Evolutionary conservation across 2,329 filamentous ascomycete species (phyloP), one percentile per base, ranked within the genome.

Genomic region (Neonectria sp.): DNA sequence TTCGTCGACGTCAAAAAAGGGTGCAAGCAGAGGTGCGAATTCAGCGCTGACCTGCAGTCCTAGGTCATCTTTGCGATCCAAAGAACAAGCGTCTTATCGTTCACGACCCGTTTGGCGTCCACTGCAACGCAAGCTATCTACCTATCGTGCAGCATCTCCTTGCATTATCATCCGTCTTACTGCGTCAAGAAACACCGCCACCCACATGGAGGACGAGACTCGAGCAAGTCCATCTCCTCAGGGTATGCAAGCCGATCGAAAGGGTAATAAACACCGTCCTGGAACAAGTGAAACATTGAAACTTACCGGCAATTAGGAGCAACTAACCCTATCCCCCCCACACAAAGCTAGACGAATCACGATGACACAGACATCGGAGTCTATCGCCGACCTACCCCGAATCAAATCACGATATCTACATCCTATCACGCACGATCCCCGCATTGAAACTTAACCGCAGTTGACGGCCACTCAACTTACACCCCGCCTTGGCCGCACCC

Each of bases 341-440:
- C 25, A n/a, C 6, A 29, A 53, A 35, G 29, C n/a, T 33, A 21
- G 31, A 35, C 59, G 51, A 49, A 53, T 55, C 51, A 45, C 17
- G 29, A 37, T 27, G 21, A 62, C 8, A 62, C 52, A 31, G 60
- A 55, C n/a, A n/a, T 62, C 60, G 52, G 60, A 62, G 60, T 62
- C 60, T 62, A 49, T 52, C 60, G 52, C 60, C 60, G 60, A 62
- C 37, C 29, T 27, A 27, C 13, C 46, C 25, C 46, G 46, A 49
- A 25, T 29, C 46, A 27, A 6, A 12, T 33, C 51, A 61, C 53
- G 37, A 53, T 40, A 49, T 45, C 33, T 35, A 31, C 51, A 25
- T 27, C 29, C 60, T 62, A 55, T 53, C 52, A 53, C 52, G 51
- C 59, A 48, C 51, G 29, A n/a, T 51, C 48, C 59, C 51, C 40